Evolutionary conservation across 495 filamentous ascomycete genomes (phyloP).

Genomic region (Pyrenopolyporus hunteri): DNA sequence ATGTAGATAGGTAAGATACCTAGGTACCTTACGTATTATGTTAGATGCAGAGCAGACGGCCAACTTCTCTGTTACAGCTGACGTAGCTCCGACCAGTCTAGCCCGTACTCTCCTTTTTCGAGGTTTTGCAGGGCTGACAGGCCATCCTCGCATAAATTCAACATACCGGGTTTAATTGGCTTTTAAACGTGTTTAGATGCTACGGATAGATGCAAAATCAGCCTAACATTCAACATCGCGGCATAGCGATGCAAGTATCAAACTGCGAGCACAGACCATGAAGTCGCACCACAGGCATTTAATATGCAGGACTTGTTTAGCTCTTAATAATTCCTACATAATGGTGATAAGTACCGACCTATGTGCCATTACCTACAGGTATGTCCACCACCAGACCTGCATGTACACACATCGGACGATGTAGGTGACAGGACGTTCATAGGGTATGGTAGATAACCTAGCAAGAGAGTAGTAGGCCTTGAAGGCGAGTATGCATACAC

Average conservation of each 20-base stretch:
- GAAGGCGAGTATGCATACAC: no score
- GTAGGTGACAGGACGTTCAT: no score
- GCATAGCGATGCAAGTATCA: not conserved
- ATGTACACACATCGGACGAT: no score
- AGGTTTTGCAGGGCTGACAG: conserved; percentile 20
- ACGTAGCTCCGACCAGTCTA: conserved; percentile 38
- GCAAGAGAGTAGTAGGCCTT: no score
- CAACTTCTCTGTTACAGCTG: conserved; percentile 34
- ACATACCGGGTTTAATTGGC: conserved; percentile 9
- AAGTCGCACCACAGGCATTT: conserved; percentile 4
- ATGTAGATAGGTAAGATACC: no score
- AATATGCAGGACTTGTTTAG: conserved; percentile 15
- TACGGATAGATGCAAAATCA: conserved; percentile 28
- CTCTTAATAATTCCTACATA: not conserved
- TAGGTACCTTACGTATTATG: no score
- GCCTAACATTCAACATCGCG: not conserved
- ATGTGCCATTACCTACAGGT: no score
- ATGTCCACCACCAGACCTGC: no score
- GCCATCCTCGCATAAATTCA: not conserved
- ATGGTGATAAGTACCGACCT: no score
- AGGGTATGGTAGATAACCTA: no score
- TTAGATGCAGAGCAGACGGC: not conserved
- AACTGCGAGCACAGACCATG: not conserved
- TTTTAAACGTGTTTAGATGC: conserved; percentile 20
- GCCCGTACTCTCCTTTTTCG: conserved; percentile 7